phyloP scores from a whole-genome alignment of 208 protist species.

The Wallacemonas rigidus region DNA sequence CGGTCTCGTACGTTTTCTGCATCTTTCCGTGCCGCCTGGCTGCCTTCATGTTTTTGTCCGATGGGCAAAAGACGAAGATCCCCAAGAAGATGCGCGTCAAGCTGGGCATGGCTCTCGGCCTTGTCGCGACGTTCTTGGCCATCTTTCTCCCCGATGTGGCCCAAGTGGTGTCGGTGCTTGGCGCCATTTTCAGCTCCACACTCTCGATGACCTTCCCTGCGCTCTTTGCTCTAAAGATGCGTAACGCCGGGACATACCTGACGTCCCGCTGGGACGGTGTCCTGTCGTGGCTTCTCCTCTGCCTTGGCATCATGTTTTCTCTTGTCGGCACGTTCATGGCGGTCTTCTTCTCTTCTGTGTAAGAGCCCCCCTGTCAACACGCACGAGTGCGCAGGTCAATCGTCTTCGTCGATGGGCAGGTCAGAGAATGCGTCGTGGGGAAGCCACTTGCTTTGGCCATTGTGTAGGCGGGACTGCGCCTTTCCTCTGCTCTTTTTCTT shows the following conservation, averaged over 20 bases:
- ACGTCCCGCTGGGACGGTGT: conserved; percentile 45
- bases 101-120: conserved; percentile 44
- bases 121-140: conserved; percentile 41
- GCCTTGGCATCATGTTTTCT: conserved; percentile 58
- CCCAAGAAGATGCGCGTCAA: conserved; percentile 53
- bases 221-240: conserved; percentile 77
- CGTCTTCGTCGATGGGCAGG: too few species aligned
- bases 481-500: too few species aligned
- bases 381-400: too few species aligned
- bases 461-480: too few species aligned
- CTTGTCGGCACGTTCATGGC: conserved; percentile 57
- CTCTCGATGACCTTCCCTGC: conserved; percentile 83
- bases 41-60: conserved; percentile 71
- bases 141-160: conserved; percentile 74
- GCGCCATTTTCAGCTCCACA: conserved; percentile 71
- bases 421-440: too few species aligned
- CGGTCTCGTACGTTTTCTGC: conserved; percentile 73
- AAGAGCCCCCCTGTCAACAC: not conserved
- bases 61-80: conserved; percentile 53
- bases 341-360: conserved; percentile 32
- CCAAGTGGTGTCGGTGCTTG: conserved; percentile 61
- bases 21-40: conserved; percentile 73
- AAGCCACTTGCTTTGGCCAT: too few species aligned
- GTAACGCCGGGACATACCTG: conserved; percentile 54
- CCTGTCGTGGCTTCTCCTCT: conserved; percentile 43